Conservation (phyloP, 2,329 filamentous ascomycete species). For the Aspergillus unguis region DNA sequence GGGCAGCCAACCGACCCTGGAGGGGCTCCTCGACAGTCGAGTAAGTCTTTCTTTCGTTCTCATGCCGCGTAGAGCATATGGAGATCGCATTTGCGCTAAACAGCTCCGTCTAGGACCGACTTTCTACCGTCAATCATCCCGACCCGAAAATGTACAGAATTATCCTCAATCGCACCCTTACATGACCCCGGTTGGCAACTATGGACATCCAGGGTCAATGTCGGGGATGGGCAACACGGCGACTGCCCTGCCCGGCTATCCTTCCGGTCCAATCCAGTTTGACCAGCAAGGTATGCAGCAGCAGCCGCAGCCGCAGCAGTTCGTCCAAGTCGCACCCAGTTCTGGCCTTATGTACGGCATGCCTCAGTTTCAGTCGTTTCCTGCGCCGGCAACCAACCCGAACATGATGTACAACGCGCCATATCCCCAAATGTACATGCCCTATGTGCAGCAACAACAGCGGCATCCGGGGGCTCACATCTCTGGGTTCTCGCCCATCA, state of each 20-base stretch:
- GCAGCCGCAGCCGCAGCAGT: conserved; percentile 21
- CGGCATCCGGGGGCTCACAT: conserved; percentile 18
- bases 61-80: background rate
- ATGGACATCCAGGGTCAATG: conserved; percentile 20
- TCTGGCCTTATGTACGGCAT: conserved; percentile 32
- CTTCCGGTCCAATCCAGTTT: conserved; percentile 23
- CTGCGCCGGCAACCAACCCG: conserved; percentile 14
- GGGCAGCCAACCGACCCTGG: conserved; percentile 1
- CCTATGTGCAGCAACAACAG: conserved; percentile 29
- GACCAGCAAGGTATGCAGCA: conserved; percentile 26
- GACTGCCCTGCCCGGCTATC: conserved; percentile 28
- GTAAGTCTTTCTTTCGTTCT: conserved; percentile 11
- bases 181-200: conserved; percentile 16
- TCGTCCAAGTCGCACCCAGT: conserved; percentile 19
- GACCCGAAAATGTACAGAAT: conserved; percentile 20
- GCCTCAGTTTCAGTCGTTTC: conserved; percentile 26
- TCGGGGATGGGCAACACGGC: conserved; percentile 31
- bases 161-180: conserved; percentile 19
- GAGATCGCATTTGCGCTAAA: conserved; percentile 1
- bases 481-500: conserved; percentile 24
- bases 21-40: conserved; percentile 4
- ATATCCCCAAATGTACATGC: conserved; percentile 26
- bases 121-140: conserved; percentile 6
- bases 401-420: conserved; percentile 24
- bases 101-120: conserved; percentile 7